A percentile compares a stretch with the other conserved stretches of the same genome.
Evolutionary conservation across 352 stramenopile species (phyloP).

Genomic region (Hyphochytrium catenoides): DNA sequence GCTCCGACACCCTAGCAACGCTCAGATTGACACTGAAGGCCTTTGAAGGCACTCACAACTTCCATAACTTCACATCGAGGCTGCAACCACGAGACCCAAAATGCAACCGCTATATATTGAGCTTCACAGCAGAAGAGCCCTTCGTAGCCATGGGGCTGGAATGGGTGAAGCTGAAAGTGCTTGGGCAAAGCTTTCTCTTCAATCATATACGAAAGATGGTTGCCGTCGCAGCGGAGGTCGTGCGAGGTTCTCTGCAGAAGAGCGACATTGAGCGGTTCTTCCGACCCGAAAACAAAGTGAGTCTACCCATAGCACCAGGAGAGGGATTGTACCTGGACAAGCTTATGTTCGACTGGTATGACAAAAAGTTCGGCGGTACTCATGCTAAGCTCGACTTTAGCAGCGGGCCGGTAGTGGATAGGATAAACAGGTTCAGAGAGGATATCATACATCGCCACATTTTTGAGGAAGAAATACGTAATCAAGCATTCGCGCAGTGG

Average conservation of each 20-base stretch:
- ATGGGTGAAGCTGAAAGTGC: slow-evolving; percentile 81
- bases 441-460: slow-evolving; percentile 52
- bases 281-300: slow-evolving; percentile 50
- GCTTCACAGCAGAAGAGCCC: slow-evolving; percentile 42
- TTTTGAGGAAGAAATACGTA: slow-evolving; percentile 39
- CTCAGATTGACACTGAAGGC: slow-evolving; percentile 27
- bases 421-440: slow-evolving; percentile 47
- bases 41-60: slow-evolving; percentile 71
- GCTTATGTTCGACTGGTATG: not conserved
- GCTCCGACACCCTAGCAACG: slow-evolving; percentile 17
- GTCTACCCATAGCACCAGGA: slow-evolving; percentile 52
- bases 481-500: slow-evolving; percentile 53
- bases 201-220: slow-evolving; percentile 98
- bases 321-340: slow-evolving; percentile 49
- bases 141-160: slow-evolving; percentile 70
- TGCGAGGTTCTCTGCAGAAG: slow-evolving; percentile 23
- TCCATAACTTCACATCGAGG: slow-evolving; percentile 91
- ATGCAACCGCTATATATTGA: slow-evolving; percentile 74
- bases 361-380: not conserved
- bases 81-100: slow-evolving; percentile 37
- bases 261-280: slow-evolving; percentile 28
- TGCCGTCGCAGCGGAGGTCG: slow-evolving; percentile 37
- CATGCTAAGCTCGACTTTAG: not conserved
- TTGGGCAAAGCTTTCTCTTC: slow-evolving; percentile 89
- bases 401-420: slow-evolving; percentile 16